phyloP scores from a whole-genome alignment of 768 basidiomycete genomes.

The Rhodocollybia butyracea region DNA sequence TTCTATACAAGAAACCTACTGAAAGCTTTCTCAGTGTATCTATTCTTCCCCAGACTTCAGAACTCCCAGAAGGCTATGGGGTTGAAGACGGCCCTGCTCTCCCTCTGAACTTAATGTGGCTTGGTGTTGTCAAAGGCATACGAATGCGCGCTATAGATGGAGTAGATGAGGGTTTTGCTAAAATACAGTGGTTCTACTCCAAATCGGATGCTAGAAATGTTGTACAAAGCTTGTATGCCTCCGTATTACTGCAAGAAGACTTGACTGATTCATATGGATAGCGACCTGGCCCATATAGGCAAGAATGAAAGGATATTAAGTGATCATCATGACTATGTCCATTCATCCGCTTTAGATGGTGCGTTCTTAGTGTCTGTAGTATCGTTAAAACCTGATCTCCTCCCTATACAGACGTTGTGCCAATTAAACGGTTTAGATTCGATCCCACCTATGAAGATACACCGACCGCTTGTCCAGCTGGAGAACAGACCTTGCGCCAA shows the following conservation, averaged over 20 bases:
- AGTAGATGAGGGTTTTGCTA: neutral
- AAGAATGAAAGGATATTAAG: neutral
- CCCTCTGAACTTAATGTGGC: neutral
- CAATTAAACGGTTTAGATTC: neutral
- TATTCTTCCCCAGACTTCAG: neutral
- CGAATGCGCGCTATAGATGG: neutral
- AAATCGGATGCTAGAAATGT: neutral
- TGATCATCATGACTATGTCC: neutral
- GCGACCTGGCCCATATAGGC: neutral
- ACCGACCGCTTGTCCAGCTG: neutral
- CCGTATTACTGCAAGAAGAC: neutral
- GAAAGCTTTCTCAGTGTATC: neutral
- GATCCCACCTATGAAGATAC: neutral
- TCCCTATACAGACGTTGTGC: neutral
- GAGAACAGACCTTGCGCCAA: neutral
- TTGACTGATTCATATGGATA: neutral
- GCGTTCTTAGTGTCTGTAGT: neutral
- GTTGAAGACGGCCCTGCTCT: constrained; percentile 1
- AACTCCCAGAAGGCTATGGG: neutral
- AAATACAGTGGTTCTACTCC: constrained; percentile 3
- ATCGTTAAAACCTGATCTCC: neutral
- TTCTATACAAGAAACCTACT: neutral
- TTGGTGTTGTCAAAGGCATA: neutral
- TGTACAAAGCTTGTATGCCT: neutral
- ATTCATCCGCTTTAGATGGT: neutral